Evolutionary conservation across 208 protist species (phyloP).

Genomic region (Trypanosoma scelopori): DNA sequence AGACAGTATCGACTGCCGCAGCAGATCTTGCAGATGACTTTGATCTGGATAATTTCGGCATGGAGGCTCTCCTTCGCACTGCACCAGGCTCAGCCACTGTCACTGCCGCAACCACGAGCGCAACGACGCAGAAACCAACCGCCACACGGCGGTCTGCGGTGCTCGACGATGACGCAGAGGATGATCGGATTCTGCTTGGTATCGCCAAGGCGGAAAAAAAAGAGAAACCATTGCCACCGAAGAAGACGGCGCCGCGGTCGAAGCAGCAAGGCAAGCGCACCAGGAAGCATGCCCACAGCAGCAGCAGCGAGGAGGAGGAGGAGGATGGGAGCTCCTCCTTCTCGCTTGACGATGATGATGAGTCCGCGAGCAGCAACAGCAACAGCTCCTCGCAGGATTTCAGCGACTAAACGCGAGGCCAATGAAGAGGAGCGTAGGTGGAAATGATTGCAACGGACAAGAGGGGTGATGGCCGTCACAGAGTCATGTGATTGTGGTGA

Average conservation of each 20-base stretch:
- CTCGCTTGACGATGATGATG: conserved; percentile 28
- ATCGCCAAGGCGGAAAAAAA: neutral
- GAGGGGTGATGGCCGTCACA: neutral
- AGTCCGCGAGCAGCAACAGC: conserved; percentile 13
- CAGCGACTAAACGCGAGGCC: conserved; percentile 15
- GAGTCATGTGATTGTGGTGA: too few species aligned
- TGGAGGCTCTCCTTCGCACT: conserved; percentile 51
- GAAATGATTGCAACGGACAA: neutral
- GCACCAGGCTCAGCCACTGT: neutral
- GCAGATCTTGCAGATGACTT: conserved; percentile 48
- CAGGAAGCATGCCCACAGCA: conserved; percentile 9
- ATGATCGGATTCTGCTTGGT: conserved; percentile 33
- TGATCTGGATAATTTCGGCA: conserved; percentile 75
- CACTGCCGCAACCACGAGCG: conserved; percentile 3
- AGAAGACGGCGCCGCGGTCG: conserved; percentile 4
- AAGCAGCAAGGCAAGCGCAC: neutral
- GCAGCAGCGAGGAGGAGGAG: conserved; percentile 29
- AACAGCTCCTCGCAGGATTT: conserved; percentile 19
- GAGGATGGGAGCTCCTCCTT: too few species aligned
- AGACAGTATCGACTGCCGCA: conserved; percentile 22
- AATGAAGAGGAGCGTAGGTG: too few species aligned
- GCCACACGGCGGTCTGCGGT: neutral
- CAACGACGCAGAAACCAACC: conserved; percentile 28
- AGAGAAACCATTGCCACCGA: neutral
- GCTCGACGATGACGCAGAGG: conserved; percentile 33